Evolutionary conservation across 345 rosid genomes (phyloP).

Genomic region (Raphanus sativus): DNA sequence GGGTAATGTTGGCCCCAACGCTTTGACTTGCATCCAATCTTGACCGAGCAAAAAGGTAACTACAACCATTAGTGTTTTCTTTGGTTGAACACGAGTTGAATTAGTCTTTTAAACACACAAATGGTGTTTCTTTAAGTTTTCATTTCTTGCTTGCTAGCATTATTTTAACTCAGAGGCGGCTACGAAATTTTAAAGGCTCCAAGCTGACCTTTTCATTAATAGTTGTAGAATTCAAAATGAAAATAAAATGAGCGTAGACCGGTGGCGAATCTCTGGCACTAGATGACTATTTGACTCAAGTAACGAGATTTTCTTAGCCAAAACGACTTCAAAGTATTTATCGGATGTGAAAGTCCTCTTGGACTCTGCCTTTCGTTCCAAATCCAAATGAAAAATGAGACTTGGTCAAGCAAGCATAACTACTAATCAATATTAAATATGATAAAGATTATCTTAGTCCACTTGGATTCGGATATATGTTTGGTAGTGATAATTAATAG

Average conservation of each 20-base stretch:
- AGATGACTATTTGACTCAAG: neutral
- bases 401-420: conserved; percentile 2
- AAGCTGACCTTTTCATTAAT: neutral
- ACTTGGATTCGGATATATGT: conserved; percentile 11
- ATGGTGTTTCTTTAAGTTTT: neutral
- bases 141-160: neutral
- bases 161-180: neutral
- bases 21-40: conserved; percentile 21
- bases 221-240: neutral
- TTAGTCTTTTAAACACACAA: neutral
- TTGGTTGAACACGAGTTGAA: neutral
- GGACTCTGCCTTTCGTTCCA: neutral
- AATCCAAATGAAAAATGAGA: neutral
- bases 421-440: conserved; percentile 7
- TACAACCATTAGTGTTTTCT: neutral
- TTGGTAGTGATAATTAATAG: neutral
- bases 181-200: neutral
- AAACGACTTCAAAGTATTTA: neutral
- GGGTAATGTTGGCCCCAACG: conserved; percentile 10
- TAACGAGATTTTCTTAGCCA: neutral
- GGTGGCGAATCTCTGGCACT: neutral
- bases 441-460: conserved; percentile 1
- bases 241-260: neutral
- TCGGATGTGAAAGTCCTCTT: neutral
- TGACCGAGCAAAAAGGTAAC: conserved; percentile 8